Evolutionary conservation across 2,329 filamentous ascomycete species (phyloP), one percentile per base, ranked within the genome.

Genomic region (Hypoxylon sp.): DNA sequence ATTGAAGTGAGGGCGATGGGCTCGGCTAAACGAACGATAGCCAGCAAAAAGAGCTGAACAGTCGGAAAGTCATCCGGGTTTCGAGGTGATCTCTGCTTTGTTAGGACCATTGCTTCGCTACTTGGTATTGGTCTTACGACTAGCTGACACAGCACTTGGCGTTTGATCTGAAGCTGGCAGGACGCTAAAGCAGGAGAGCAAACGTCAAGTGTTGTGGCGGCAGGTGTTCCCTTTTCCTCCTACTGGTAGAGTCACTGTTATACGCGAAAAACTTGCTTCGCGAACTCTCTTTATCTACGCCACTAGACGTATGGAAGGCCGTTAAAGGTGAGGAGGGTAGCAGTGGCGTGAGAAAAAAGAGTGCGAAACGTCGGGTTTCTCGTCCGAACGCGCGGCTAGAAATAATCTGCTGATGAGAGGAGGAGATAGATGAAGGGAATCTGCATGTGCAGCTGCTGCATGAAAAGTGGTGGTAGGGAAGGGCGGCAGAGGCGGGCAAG

Each of bases 1-100:
- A 97, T 96, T 76, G 93, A 96, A 1, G 94, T 97, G 70, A 98
- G 87, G 55, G 94, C 94, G 74, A 98, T 95, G 21, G 94, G 94
- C 80, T 98, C 94, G 58, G 94, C 93, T 72, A 98, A 89, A 69
- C 94, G 93, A 77, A 97, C 94, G 84, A 97, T 93, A 79, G 93
- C 94, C 72, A 98, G 87, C 17, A 97, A 82, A 73, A 95, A 94
- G 25, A 97, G 89, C 79, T 98, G 94, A 23, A 89, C 81, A 6
- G 91, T 89, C 3, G 94, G 94, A 76, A 97, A 97, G 75, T 89
- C 89, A 81, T 93, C 87, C 72, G 89, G 86, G 80, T 91, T 86
- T 82, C 85, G 86, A 78, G 80, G 81, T 70, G 79, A 80, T 80
- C 79, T 81, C 80, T 83, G 82, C 73, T 78, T 82, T 68, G 83